These are phyloP conservation scores for Paecilomyces dactylethromorphus DNA, from an alignment of 2,329 filamentous ascomycete genomes.

Conservation along the genomic window DNA sequence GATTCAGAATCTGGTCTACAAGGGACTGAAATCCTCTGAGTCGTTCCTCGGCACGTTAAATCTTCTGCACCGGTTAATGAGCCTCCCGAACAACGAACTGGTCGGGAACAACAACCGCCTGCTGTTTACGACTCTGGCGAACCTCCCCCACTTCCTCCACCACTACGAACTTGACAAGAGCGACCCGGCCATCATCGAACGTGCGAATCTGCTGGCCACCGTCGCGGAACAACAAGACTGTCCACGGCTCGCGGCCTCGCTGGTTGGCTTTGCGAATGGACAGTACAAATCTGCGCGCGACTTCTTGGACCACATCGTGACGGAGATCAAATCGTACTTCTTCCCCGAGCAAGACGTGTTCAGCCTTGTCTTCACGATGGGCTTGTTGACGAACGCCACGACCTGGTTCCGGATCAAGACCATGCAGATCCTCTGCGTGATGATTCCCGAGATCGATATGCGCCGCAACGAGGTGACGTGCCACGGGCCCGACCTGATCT, in stretches of 20 bases:
- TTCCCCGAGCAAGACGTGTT: conserved; percentile 77
- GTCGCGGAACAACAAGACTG: conserved; percentile 69
- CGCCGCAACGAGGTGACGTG: conserved; percentile 80
- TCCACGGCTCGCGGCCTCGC: conserved; percentile 58
- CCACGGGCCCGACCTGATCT: conserved; percentile 91
- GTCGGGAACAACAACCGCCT: conserved; percentile 77
- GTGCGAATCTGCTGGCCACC: conserved; percentile 62
- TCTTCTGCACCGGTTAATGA: conserved; percentile 70
- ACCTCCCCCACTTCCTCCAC: conserved; percentile 77
- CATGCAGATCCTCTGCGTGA: conserved; percentile 78
- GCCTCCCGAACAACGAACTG: conserved; percentile 70
- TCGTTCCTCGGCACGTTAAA: conserved; percentile 73
- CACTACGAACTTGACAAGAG: conserved; percentile 62
- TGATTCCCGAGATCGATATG: conserved; percentile 91
- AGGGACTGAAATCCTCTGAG: conserved; percentile 79
- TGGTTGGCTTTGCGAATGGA: conserved; percentile 63
- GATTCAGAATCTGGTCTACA: conserved; percentile 78
- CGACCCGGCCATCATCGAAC: conserved; percentile 51
- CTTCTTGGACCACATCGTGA: conserved; percentile 68
- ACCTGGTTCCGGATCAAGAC: conserved; percentile 89
- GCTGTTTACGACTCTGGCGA: conserved; percentile 83
- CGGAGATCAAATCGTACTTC: conserved; percentile 68
- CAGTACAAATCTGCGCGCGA: conserved; percentile 64
- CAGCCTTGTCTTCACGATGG: conserved; percentile 83
- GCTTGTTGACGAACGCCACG: conserved; percentile 79